Conservation (phyloP, 1,284 basidiomycete genomes). For the Cutaneotrichosporon spelunceum region DNA sequence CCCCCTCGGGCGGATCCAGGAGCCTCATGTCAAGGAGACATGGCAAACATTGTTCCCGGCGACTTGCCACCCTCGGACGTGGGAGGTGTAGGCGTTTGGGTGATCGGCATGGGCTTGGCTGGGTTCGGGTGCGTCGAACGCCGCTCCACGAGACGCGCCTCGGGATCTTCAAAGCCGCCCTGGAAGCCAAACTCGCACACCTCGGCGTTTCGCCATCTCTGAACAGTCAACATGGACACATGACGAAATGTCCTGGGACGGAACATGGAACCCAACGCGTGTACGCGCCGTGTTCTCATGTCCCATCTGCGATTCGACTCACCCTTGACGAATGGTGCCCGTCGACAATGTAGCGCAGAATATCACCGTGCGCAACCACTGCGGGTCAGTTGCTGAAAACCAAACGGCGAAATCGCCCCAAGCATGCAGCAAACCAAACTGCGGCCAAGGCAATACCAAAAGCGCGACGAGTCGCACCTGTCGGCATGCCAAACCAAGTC, state of each 20-base stretch:
- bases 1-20: neutral
- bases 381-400: slow-evolving; percentile 4
- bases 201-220: slow-evolving; percentile 50
- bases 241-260: neutral
- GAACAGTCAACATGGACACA: neutral
- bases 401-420: neutral
- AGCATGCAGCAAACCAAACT: neutral
- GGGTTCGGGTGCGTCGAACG: neutral
- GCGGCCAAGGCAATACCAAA: neutral
- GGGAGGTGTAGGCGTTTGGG: neutral
- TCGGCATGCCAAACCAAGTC: neutral
- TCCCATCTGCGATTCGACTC: slow-evolving; percentile 18
- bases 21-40: neutral
- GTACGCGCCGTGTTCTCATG: neutral
- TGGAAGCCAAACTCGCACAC: slow-evolving; percentile 43
- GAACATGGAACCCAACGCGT: neutral
- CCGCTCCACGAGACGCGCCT: slow-evolving; percentile 31
- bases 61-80: neutral
- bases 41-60: neutral
- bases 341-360: slow-evolving; percentile 46
- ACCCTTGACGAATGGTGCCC: slow-evolving; percentile 36
- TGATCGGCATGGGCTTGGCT: neutral
- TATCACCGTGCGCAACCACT: slow-evolving; percentile 52
- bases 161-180: slow-evolving; percentile 32
- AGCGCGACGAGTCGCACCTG: neutral